These are phyloP conservation scores for Gaeumannomyces tritici DNA, from an alignment of 2,329 filamentous ascomycete species.

Conservation along the genomic window DNA sequence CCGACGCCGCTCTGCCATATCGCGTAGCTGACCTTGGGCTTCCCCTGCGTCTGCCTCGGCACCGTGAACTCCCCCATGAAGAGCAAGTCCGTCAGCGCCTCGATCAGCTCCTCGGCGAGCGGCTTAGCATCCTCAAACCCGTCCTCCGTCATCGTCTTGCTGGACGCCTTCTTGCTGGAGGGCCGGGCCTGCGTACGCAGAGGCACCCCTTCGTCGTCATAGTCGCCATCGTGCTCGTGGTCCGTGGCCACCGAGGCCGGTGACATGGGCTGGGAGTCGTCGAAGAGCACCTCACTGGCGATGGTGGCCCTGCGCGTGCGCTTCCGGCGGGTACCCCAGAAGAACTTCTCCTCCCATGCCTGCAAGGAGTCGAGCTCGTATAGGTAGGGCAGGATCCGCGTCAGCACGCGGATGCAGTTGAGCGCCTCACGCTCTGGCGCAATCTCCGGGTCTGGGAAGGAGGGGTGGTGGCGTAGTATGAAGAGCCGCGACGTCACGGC, in stretches of 20 bases:
- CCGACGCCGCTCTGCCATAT: conserved; percentile 99
- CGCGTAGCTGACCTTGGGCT: conserved; percentile 76
- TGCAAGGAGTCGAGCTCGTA: conserved; percentile 82
- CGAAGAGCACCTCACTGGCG: conserved; percentile 72
- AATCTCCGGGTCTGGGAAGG: conserved; percentile 78
- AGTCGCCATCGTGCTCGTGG: background rate
- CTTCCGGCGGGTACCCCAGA: conserved; percentile 72
- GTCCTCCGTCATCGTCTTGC: conserved; percentile 35
- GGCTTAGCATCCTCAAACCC: conserved; percentile 79
- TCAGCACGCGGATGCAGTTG: conserved; percentile 89
- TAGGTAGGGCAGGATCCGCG: conserved; percentile 78
- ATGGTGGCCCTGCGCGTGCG: conserved; percentile 57
- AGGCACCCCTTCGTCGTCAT: background rate
- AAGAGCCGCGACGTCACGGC: conserved; percentile 77
- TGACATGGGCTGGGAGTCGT: conserved; percentile 44
- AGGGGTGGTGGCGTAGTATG: conserved; percentile 75
- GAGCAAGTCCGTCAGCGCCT: conserved; percentile 77
- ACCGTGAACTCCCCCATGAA: conserved; percentile 90
- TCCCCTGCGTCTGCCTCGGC: conserved; percentile 59
- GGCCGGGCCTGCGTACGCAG: conserved; percentile 26
- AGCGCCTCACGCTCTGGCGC: conserved; percentile 82
- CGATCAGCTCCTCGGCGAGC: conserved; percentile 84
- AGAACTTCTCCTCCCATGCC: conserved; percentile 86
- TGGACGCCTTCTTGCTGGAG: conserved; percentile 14
- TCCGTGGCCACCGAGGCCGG: conserved; percentile 24